These are phyloP conservation scores for Penicillium egyptiacum DNA, from an alignment of 495 filamentous ascomycete genomes.

Conservation along the genomic window DNA sequence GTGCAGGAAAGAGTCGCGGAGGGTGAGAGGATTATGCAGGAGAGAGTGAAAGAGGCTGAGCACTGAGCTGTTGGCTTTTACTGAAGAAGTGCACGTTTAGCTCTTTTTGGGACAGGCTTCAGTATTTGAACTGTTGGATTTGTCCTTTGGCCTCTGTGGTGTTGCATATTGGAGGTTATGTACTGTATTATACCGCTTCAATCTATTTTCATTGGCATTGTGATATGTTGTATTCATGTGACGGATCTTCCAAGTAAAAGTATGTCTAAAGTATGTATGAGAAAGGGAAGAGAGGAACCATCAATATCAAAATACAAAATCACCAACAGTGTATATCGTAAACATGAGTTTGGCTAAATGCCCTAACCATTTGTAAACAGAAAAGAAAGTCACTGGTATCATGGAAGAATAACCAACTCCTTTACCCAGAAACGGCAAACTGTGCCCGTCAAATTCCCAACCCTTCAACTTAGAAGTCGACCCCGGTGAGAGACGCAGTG, in stretches of 20 bases:
- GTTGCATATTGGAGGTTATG: slow-evolving; percentile 25
- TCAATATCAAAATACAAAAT: slow-evolving; percentile 10
- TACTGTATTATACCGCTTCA: slow-evolving; percentile 29
- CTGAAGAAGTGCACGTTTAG: not conserved
- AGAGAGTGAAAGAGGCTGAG: not conserved
- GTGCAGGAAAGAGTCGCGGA: slow-evolving; percentile 20
- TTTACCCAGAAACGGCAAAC: slow-evolving; percentile 26
- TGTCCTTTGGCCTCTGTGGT: slow-evolving; percentile 16
- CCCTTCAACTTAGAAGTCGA: slow-evolving; percentile 10
- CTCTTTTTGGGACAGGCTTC: slow-evolving; percentile 3
- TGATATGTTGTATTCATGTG: slow-evolving; percentile 3
- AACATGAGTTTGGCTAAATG: slow-evolving; percentile 14
- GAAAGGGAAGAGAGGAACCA: slow-evolving; percentile 9
- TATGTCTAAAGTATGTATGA: slow-evolving; percentile 22
- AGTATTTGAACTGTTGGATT: slow-evolving; percentile 1
- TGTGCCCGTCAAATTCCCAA: slow-evolving; percentile 18
- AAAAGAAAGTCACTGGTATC: slow-evolving; percentile 32
- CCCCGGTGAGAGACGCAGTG: slow-evolving; percentile 9
- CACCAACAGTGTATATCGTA: slow-evolving; percentile 19
- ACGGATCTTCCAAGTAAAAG: not conserved
- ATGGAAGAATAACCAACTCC: slow-evolving; percentile 34
- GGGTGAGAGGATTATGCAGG: not conserved
- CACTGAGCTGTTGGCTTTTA: not conserved
- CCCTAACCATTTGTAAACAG: slow-evolving; percentile 24
- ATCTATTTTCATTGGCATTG: slow-evolving; percentile 11